Conservation (phyloP, 768 basidiomycete genomes). For the Nidularia pulvinata region DNA sequence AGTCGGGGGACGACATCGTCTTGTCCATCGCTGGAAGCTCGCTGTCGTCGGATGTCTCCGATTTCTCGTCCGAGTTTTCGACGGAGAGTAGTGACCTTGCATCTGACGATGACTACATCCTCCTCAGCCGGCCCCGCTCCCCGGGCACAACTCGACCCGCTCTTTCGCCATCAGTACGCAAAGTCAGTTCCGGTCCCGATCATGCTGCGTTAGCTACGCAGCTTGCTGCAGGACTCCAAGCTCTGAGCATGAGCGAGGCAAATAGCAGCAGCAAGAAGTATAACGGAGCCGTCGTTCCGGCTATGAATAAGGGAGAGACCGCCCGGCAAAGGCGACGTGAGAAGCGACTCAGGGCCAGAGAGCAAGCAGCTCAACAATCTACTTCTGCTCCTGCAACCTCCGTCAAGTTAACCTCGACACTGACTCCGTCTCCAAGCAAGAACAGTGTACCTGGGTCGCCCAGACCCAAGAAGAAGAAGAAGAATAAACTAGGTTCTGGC, state of each 20-base stretch:
- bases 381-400: neutral
- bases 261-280: too few relatives aligned
- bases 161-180: neutral
- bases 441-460: neutral
- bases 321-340: too few relatives aligned
- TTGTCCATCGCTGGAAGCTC: slow-evolving; percentile 36
- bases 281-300: too few relatives aligned
- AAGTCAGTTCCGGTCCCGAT: neutral
- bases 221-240: too few relatives aligned
- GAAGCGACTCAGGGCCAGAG: too few relatives aligned
- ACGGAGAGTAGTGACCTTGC: slow-evolving; percentile 19
- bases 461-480: slow-evolving; percentile 11
- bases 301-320: too few relatives aligned
- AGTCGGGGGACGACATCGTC: slow-evolving; percentile 60
- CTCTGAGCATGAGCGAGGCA: too few relatives aligned
- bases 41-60: slow-evolving; percentile 19
- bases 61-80: neutral
- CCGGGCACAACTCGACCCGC: slow-evolving; percentile 1
- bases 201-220: neutral
- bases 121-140: slow-evolving; percentile 35
- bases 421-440: neutral
- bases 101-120: slow-evolving; percentile 52
- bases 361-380: too few relatives aligned
- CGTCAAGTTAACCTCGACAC: neutral
- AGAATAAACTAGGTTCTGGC: slow-evolving; percentile 2